Evolutionary conservation across 176 grass and related monocot genomes (phyloP).

Genomic region (Eleusine indica): DNA sequence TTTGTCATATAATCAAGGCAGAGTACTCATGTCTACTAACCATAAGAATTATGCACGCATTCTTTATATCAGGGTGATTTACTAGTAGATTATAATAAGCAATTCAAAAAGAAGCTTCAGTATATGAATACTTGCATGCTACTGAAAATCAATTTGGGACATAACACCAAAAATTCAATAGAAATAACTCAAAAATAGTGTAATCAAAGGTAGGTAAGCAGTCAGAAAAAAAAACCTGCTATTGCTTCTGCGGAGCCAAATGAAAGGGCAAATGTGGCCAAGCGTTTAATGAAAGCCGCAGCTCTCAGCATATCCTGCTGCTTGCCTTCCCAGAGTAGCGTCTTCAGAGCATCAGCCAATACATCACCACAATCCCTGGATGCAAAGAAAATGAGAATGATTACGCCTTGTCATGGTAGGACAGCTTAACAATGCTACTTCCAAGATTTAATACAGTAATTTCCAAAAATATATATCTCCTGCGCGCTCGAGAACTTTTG

Average conservation of each 20-base stretch:
- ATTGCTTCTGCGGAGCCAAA: slow-evolving; percentile 87
- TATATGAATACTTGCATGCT: slow-evolving; percentile 9
- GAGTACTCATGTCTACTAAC: background rate
- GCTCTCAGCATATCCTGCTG: slow-evolving; percentile 93
- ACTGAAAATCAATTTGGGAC: background rate
- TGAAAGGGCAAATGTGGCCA: slow-evolving; percentile 83
- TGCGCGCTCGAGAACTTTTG: background rate
- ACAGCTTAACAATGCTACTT: slow-evolving; percentile 17
- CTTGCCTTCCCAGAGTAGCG: slow-evolving; percentile 90
- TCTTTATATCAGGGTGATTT: background rate
- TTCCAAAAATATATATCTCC: background rate
- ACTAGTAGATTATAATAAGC: background rate
- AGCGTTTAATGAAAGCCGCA: slow-evolving; percentile 89
- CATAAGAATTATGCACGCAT: background rate
- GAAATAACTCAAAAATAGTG: slow-evolving; percentile 13
- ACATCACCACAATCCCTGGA: slow-evolving; percentile 81
- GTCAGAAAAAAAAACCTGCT: slow-evolving; percentile 53
- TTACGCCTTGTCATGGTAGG: slow-evolving; percentile 7
- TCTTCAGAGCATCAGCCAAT: slow-evolving; percentile 90
- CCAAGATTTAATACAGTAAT: background rate
- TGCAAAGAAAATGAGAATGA: slow-evolving; percentile 1
- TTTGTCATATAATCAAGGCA: background rate
- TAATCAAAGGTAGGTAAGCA: slow-evolving; percentile 3
- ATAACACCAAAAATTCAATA: background rate
- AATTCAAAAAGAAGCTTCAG: background rate